A percentile compares a stretch with the other conserved stretches of the same genome.
Evolutionary conservation across 2,329 filamentous ascomycete genomes (phyloP).

Genomic region (Fusarium avenaceum): DNA sequence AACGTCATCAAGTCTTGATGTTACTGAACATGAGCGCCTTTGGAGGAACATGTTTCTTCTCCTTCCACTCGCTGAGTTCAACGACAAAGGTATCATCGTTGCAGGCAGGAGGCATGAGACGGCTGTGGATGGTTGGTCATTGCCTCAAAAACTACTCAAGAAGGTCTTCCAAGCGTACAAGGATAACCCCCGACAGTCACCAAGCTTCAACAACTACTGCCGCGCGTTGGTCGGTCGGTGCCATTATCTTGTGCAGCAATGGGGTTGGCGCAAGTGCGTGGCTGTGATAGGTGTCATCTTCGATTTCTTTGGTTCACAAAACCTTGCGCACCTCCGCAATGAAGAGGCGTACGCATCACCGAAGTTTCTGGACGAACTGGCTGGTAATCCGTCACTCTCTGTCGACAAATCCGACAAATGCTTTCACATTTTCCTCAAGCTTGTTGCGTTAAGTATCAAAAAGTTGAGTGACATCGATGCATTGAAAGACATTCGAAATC

Average conservation of each 20-base stretch:
- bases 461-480: conserved; percentile 63
- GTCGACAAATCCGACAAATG: conserved; percentile 70
- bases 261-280: conserved; percentile 74
- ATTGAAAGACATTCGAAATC: conserved; percentile 70
- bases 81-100: conserved; percentile 64
- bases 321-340: conserved; percentile 73
- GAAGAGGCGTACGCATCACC: conserved; percentile 74
- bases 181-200: conserved; percentile 65
- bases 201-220: conserved; percentile 76
- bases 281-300: conserved; percentile 72
- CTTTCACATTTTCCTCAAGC: conserved; percentile 77
- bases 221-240: conserved; percentile 71
- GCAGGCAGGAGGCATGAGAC: conserved; percentile 50
- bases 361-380: conserved; percentile 70
- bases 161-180: conserved; percentile 71
- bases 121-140: conserved; percentile 68
- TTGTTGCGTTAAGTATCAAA: conserved; percentile 69
- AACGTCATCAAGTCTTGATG: conserved; percentile 57
- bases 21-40: conserved; percentile 64
- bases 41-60: conserved; percentile 73
- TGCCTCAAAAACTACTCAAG: conserved; percentile 70
- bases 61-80: conserved; percentile 72
- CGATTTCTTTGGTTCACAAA: conserved; percentile 75
- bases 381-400: conserved; percentile 59
- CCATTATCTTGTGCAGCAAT: conserved; percentile 72